Evolutionary conservation across 1,139 yeast species (phyloP).

Genomic region (Magnusiomyces tetraspermus): DNA sequence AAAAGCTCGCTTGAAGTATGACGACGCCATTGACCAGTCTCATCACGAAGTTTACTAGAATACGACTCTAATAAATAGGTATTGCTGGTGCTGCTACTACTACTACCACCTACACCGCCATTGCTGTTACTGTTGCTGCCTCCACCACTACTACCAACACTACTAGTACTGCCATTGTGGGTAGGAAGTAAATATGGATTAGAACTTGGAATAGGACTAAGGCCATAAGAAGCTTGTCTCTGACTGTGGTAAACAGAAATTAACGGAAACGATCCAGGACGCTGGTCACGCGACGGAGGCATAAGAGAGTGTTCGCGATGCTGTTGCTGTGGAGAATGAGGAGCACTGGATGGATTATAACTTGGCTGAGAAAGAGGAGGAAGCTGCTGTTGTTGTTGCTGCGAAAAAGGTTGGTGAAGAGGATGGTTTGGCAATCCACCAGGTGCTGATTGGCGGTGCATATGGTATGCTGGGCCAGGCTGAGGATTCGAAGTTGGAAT

Average conservation of each 20-base stretch:
- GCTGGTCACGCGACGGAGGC: conserved; percentile 24
- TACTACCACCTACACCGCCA: background rate
- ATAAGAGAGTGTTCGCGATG: conserved; percentile 1
- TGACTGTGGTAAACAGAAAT: conserved; percentile 14
- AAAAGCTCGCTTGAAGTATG: conserved; percentile 14
- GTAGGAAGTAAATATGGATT: conserved; percentile 8
- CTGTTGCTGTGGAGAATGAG: conserved; percentile 3
- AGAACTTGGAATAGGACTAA: conserved; percentile 14
- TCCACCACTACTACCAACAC: background rate
- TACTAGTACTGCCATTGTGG: background rate
- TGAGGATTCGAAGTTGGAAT: conserved; percentile 10
- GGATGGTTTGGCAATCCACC: conserved; percentile 6
- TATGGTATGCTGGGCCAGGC: background rate
- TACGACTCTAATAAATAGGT: background rate
- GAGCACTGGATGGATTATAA: background rate
- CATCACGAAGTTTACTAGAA: conserved; percentile 10
- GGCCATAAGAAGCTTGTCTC: conserved; percentile 9
- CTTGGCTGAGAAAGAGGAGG: background rate
- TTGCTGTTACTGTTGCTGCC: background rate
- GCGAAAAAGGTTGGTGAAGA: conserved; percentile 3
- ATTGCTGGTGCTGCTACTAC: background rate
- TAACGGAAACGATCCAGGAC: conserved; percentile 28
- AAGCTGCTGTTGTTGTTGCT: background rate
- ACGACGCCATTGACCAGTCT: conserved; percentile 14
- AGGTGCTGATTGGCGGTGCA: conserved; percentile 12